Evolutionary conservation across 345 rosid species (phyloP).

Genomic region (Euclidium syriacum): DNA sequence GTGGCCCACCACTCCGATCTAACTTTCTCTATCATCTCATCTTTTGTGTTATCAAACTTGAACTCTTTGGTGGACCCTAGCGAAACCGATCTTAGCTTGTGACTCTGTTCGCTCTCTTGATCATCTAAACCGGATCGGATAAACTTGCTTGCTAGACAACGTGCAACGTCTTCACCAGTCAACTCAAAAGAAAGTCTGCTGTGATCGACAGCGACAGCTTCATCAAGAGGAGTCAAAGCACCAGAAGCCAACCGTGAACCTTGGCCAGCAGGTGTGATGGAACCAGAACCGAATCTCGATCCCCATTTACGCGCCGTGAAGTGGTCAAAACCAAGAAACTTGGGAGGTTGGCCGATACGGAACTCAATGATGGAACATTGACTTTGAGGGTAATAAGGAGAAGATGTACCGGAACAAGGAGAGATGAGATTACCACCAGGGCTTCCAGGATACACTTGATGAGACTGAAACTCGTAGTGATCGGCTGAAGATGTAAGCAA

Average conservation of each 20-base stretch:
- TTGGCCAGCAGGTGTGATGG: conserved; percentile 73
- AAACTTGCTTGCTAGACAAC: conserved; percentile 56
- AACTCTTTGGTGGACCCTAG: conserved; percentile 80
- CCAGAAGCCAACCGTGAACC: conserved; percentile 83
- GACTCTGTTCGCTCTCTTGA: conserved; percentile 57
- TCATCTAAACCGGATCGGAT: conserved; percentile 41
- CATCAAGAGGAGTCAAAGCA: conserved; percentile 50
- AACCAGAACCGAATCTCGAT: conserved; percentile 80
- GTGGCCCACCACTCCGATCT: conserved; percentile 89
- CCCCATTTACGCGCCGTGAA: conserved; percentile 74
- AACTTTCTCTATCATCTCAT: conserved; percentile 43
- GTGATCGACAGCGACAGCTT: conserved; percentile 30
- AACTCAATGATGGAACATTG: conserved; percentile 54
- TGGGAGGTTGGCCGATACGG: conserved; percentile 60
- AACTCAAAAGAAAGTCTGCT: conserved; percentile 92
- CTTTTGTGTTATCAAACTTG: conserved; percentile 65
- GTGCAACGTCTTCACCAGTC: conserved; percentile 93
- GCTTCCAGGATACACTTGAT: conserved; percentile 66
- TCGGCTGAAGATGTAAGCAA: conserved; percentile 60
- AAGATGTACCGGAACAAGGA: conserved; percentile 73
- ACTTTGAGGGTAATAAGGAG: conserved; percentile 86
- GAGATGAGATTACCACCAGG: conserved; percentile 76
- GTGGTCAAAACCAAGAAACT: conserved; percentile 59
- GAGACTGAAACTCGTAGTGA: conserved; percentile 47
- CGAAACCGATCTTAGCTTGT: conserved; percentile 55